phyloP scores from a whole-genome alignment of 345 rosid genomes.

The Hibiscus syriacus region DNA sequence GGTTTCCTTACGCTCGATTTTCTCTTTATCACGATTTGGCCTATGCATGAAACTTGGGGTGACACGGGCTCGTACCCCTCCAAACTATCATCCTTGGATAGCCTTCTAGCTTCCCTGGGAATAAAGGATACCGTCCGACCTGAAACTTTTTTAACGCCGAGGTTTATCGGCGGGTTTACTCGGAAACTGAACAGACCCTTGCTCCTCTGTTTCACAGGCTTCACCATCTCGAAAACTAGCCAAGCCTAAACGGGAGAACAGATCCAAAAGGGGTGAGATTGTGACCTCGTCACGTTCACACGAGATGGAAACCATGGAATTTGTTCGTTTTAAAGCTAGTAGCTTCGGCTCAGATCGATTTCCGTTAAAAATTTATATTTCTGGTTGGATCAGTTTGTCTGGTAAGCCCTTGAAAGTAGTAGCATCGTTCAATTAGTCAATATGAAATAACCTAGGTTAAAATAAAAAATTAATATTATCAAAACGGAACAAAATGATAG shows the following conservation, averaged over 20 bases:
- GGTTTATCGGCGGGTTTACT: background rate
- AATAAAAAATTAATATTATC: no score
- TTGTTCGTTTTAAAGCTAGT: no score
- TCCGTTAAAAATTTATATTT: no score
- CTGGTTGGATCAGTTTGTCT: no score
- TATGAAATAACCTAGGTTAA: no score
- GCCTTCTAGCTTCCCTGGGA: slow-evolving; percentile 6
- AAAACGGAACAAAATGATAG: no score
- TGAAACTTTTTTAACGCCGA: background rate
- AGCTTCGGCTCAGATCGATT: no score
- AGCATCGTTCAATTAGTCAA: no score
- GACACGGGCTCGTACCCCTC: background rate
- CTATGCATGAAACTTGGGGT: background rate
- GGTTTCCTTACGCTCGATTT: background rate
- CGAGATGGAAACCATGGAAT: no score
- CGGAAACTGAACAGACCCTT: background rate
- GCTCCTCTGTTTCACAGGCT: background rate
- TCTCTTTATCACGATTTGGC: background rate
- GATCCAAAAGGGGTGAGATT: background rate
- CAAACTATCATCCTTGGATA: background rate
- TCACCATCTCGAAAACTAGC: background rate
- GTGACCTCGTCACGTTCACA: no score
- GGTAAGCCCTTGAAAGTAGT: no score
- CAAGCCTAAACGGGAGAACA: background rate
- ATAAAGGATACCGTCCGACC: slow-evolving; percentile 3